Evolutionary conservation across 108 stramenopile genomes (phyloP).

Genomic region (Cyclostephanos tholiformis): DNA sequence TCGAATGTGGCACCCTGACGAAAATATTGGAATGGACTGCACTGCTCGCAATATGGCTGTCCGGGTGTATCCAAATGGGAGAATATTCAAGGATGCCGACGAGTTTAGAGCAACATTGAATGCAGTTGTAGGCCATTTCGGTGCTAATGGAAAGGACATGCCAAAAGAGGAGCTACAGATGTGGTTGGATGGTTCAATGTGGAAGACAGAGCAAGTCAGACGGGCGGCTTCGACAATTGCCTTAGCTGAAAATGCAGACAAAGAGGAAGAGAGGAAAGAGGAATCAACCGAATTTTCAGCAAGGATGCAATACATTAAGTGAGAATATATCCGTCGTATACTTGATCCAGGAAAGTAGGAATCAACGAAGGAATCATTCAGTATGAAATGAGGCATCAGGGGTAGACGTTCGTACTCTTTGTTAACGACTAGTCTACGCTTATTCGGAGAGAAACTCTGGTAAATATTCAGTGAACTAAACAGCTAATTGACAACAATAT

Average conservation of each 20-base stretch:
- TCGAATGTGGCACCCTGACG: conserved; percentile 77
- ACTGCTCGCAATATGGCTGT: conserved; percentile 59
- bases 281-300: neutral
- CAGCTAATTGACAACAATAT: neutral
- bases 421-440: too few relatives aligned
- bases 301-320: neutral
- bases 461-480: neutral
- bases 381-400: too few relatives aligned
- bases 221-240: conserved; percentile 21
- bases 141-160: conserved; percentile 65
- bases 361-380: too few relatives aligned
- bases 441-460: too few relatives aligned
- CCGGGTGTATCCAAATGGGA: conserved; percentile 64
- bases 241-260: conserved; percentile 11
- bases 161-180: conserved; percentile 38
- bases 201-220: conserved; percentile 38
- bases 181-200: conserved; percentile 49
- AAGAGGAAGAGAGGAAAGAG: neutral
- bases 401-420: too few relatives aligned
- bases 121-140: conserved; percentile 80
- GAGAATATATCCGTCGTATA: too few relatives aligned
- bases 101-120: conserved; percentile 76
- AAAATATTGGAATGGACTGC: conserved; percentile 72
- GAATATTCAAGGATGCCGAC: conserved; percentile 50
- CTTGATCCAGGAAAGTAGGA: too few relatives aligned